Conservation (phyloP, 1,139 yeast species). For the Candida sanyaensis region DNA sequence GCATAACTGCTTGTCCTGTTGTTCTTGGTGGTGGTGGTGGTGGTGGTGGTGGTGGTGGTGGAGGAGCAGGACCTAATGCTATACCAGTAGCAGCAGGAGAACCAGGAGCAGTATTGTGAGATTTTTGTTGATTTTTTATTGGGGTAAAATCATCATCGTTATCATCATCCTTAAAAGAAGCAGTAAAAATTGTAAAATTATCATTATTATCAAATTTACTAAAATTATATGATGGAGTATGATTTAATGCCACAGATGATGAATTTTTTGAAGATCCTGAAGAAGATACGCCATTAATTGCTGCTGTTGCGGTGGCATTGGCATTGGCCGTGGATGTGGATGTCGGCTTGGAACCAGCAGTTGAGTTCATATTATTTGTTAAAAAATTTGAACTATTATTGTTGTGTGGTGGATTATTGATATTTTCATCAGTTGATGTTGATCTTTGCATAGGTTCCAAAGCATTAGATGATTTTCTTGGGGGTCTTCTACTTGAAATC, state of each 20-base stretch:
- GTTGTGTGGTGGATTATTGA: background rate
- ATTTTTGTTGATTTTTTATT: background rate
- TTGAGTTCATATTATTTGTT: background rate
- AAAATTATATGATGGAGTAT: constrained; percentile 19
- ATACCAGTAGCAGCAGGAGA: background rate
- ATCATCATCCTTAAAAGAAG: background rate
- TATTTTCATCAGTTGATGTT: constrained; percentile 1
- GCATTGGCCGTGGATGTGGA: no score
- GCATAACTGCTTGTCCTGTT: no score
- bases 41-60: background rate
- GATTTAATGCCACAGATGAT: background rate
- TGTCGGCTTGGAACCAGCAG: background rate
- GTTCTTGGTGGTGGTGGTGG: background rate
- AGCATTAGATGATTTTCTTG: constrained; percentile 25
- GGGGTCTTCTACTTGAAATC: constrained; percentile 57
- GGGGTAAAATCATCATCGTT: no score
- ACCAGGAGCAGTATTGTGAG: background rate
- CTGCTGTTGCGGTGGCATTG: background rate
- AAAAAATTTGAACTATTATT: background rate
- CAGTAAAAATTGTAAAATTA: background rate
- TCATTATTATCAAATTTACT: constrained; percentile 10
- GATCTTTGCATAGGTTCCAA: background rate
- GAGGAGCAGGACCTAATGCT: no score
- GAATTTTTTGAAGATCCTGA: background rate
- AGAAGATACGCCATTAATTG: constrained; percentile 2